Percentiles rank a stretch among this genome's conserved stretches.
These are phyloP conservation scores for Aegilops speltoides DNA, from an alignment of 176 grass and related monocot genomes.

Conservation along the genomic window DNA sequence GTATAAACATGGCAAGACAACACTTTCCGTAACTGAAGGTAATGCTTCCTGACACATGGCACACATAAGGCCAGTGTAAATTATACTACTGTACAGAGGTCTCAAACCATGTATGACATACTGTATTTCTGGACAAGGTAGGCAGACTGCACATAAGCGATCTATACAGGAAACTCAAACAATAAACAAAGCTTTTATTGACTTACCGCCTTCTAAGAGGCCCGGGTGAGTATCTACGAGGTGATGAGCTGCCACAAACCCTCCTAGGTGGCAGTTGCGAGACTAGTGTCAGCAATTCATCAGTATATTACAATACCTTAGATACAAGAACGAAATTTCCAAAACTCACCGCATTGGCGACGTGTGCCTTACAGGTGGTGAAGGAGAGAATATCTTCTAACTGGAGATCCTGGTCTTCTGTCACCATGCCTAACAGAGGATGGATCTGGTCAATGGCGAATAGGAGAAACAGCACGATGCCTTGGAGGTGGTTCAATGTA, in stretches of 20 bases:
- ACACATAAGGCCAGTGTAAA: background rate
- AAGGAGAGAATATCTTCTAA: constrained; percentile 72
- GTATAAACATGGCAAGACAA: background rate
- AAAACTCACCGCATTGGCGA: constrained; percentile 61
- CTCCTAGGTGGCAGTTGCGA: constrained; percentile 58
- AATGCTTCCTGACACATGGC: background rate
- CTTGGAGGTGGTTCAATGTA: constrained; percentile 8
- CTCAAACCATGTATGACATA: no score
- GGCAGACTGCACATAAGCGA: no score
- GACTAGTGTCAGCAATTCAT: constrained; percentile 14
- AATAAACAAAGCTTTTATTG: constrained; percentile 1
- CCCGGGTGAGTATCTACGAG: constrained; percentile 59
- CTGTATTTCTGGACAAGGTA: no score
- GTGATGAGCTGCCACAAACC: constrained; percentile 62
- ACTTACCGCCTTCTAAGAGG: constrained; percentile 80
- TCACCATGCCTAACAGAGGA: constrained; percentile 51
- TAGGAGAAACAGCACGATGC: constrained; percentile 57
- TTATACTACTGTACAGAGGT: background rate
- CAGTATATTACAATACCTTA: background rate
- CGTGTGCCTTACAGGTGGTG: constrained; percentile 53
- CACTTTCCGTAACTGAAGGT: no score
- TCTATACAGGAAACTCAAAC: no score
- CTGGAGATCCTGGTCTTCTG: constrained; percentile 66
- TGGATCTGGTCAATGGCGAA: constrained; percentile 43
- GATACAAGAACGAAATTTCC: background rate